Base-by-base conservation (phyloP, 208 protist genomes). In the Herpetomonas samuelpessoai region DNA sequence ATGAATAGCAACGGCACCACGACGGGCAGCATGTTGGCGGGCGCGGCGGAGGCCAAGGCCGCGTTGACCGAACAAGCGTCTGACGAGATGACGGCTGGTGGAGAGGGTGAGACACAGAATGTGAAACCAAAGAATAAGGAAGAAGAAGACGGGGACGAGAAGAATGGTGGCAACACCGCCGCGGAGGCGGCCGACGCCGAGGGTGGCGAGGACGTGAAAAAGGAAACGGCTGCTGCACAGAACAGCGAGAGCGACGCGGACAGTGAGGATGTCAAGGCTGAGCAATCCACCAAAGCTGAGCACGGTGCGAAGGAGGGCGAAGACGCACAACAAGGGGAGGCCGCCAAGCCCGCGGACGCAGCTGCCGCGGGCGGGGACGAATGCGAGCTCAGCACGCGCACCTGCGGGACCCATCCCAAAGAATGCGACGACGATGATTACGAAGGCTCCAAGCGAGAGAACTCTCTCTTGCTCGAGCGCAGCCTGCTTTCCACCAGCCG, bases 401-500 rank as follows among this genome's bases (percentile, higher is more conserved):
- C 9, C 35, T 18, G 6, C 9, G 35, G 35, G 9, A 41, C 35
- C 6, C 35, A 41, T 6, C 35, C 35, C 35, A 41, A 14, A 14
- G 46, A 51, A 12, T 12, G 38, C 38, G 46, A n/a, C 46, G 7
- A n/a, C 18, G 46, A 51, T 4, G 18, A 51, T n/a, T 6, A n/a
- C 21, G 22, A 26, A n/a, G 46, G 19, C 7, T 14, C 24, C 12
- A 51, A 51, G 46, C 18, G 46, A 6, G 46, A 51, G 6, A 26
- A 27, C 18, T 26, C 21, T 7, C 46, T 27, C 18, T 10, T 51
- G 46, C 35, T 51, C 12, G 46, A 51, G 46, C 21, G 48, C 35
- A 24, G 10, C 44, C n/a, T 44, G 2, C 24, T 31, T 4, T 48
- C 79, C 16, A 62, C 64, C 25, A 68, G 70, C 41, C 69, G 76